Base-by-base conservation (phyloP, 2,329 filamentous ascomycete species). In the Elsinoe ampelina region DNA sequence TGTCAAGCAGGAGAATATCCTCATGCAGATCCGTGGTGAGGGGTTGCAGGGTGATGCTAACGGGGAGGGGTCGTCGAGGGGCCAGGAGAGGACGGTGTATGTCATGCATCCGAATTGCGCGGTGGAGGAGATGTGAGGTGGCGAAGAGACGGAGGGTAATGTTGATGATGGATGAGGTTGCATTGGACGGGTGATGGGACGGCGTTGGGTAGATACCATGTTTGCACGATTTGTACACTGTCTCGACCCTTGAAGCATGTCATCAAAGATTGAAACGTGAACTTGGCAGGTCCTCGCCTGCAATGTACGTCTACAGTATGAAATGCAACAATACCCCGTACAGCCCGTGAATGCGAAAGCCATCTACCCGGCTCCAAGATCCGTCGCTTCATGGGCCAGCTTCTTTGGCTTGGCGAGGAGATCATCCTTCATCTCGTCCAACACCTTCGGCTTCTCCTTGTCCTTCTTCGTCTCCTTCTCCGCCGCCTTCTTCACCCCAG, bases 61-160 rank as follows among this genome's bases (percentile, higher is more conserved):
- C 32, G 86, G 83, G 72, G 62, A 80, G 79, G 59, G 71, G 74
- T 32, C 78, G 74, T 69, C 65, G 63, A 61, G 78, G 80, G 59
- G 70, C 74, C 35, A 78, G 75, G 70, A 67, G 63, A 77, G 76
- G 65, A 76, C 87, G 3, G 80, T 93, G 54, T 98, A 96, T 68
- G 87, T 96, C 22, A 69, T 98, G 63, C 93, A 98, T 74, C 93
- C 93, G 58, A 97, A 97, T 73, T 95, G 89, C 68, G 88, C 87
- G 0, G 78, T 95, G 8, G 91, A 95, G 62, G 76, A 78, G 55
- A 63, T 69, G 60, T 59, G 17, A 56, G 22, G 39, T 13, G 15
- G 2, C 3, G 5, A 13, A 34, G 26, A 32, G 20, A 19, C 20
- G 11, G 26, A 26, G 26, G 26, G 26, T 30, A 30, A 30, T 30